These are phyloP conservation scores for Trichosporon sp. DNA, from an alignment of 1,284 basidiomycete species.

Conservation along the genomic window DNA sequence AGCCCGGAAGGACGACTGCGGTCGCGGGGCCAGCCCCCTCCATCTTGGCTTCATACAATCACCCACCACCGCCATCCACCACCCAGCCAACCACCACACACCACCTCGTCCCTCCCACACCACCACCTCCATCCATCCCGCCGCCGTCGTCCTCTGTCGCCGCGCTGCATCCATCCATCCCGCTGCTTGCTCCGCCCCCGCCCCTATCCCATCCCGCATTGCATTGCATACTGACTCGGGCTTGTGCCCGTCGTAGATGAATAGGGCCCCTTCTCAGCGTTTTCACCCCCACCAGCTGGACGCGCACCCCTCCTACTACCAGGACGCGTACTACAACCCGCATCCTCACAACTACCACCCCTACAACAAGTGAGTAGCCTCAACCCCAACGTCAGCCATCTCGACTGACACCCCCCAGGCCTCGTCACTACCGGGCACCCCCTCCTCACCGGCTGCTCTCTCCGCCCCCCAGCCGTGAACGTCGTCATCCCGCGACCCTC, in stretches of 20 bases:
- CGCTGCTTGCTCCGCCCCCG: neutral
- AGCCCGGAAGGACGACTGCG: conserved; percentile 1
- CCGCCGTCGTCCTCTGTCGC: neutral
- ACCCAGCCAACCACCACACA: neutral
- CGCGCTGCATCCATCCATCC: neutral
- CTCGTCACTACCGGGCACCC: conserved; percentile 4
- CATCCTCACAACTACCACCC: conserved; percentile 11
- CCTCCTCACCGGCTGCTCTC: conserved; percentile 6
- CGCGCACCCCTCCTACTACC: neutral
- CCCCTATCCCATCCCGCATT: neutral
- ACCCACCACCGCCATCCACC: conserved; percentile 11
- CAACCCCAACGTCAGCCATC: neutral
- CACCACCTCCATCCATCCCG: neutral
- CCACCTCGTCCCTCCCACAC: neutral
- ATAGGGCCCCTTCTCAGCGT: conserved; percentile 5
- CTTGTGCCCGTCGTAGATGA: conserved; percentile 7
- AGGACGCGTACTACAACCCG: neutral
- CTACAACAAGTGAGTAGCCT: conserved; percentile 6
- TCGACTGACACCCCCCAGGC: neutral
- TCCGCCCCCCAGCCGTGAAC: conserved; percentile 5
- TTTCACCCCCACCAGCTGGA: neutral
- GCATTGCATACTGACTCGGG: conserved; percentile 3
- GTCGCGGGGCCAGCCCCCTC: neutral
- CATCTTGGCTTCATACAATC: conserved; percentile 5
- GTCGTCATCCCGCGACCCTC: neutral